Percentiles rank a stretch among this genome's conserved stretches.
These are phyloP conservation scores for Rhodotorula sp. DNA, from an alignment of 1,284 basidiomycete genomes.

Conservation along the genomic window DNA sequence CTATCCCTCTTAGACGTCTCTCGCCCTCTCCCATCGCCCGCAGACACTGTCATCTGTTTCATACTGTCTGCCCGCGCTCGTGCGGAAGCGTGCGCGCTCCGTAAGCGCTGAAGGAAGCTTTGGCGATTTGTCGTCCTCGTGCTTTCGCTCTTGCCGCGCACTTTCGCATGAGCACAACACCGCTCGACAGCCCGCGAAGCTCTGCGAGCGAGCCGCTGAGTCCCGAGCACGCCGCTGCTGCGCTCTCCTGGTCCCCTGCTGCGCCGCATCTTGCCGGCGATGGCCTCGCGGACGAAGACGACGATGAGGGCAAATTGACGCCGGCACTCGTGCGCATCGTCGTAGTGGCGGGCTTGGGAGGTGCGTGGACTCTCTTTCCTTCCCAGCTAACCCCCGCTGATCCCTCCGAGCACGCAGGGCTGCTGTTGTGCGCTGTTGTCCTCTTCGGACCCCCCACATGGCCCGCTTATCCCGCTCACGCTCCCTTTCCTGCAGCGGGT, in stretches of 20 bases:
- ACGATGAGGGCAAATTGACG: conserved; percentile 13
- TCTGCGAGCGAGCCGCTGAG: neutral
- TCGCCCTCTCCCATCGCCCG: neutral
- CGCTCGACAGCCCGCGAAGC: neutral
- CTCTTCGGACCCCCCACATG: conserved; percentile 7
- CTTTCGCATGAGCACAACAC: neutral
- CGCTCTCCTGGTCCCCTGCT: neutral
- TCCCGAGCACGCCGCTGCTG: neutral
- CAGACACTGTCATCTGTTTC: too few relatives aligned
- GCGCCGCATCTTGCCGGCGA: neutral
- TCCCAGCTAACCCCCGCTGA: neutral
- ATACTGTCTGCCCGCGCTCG: too few relatives aligned
- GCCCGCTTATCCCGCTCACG: too few relatives aligned
- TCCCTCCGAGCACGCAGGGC: neutral
- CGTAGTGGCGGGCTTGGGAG: conserved; percentile 32
- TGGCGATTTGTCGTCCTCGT: too few relatives aligned
- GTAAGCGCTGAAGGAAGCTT: too few relatives aligned
- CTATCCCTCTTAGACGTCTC: neutral
- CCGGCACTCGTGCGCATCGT: conserved; percentile 27
- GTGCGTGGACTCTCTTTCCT: neutral
- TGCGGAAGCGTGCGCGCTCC: too few relatives aligned
- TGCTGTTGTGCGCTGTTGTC: conserved; percentile 10
- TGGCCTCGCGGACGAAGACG: neutral
- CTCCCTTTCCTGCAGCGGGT: conserved; percentile 16
- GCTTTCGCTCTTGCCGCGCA: neutral